Evolutionary conservation across 2,329 filamentous ascomycete genomes (phyloP), one percentile per base, ranked within the genome.

Genomic region (Neofusicoccum parvum): DNA sequence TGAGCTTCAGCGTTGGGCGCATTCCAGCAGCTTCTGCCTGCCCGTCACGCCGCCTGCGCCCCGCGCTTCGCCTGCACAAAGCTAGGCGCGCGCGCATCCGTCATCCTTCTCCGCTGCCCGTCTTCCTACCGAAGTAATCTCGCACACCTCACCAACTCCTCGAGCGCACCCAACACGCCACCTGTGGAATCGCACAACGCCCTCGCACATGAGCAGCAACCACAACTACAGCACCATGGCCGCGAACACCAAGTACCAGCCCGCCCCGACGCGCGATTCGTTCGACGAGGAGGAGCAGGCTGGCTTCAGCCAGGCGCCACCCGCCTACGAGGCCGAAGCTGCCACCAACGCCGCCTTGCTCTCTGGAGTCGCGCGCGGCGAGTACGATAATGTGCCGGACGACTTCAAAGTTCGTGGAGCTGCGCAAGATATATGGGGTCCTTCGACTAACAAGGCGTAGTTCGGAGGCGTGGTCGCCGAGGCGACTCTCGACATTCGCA

Each of bases 401-500:
- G 94, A 98, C 80, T 98, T 98, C 88, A 98, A 97, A 86, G 90
- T 92, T 63, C 36, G 67, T 23, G 37, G 45, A 3, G 51, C 49
- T 23, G 7, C n/a, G 50, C 43, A 45, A 62, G n/a, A 9, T 17
- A n/a, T 14, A 12, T 36, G 20, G 20, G 14, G 12, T 32, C 3
- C 14, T 12, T 27, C 66, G 7, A 7, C 62, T 63, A 64, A 68
- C 70, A 65, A 64, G 14, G 56, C 15, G 66, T 74, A 92, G 91
- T 98, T 96, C 75, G 95, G 94, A 72, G 94, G 93, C 68, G 92
- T 90, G 17, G 94, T 98, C 67, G 90, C 94, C 70, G 95, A 98
- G 82, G 94, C 92, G 53, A 96, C 94, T 20, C 85, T 98, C 75
- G 93, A 96, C 74, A 97, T 99, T 76, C 91, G 94, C 72, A 96